Evolutionary conservation across 176 grass and related monocot genomes (phyloP).

Genomic region (Lolium rigidum): DNA sequence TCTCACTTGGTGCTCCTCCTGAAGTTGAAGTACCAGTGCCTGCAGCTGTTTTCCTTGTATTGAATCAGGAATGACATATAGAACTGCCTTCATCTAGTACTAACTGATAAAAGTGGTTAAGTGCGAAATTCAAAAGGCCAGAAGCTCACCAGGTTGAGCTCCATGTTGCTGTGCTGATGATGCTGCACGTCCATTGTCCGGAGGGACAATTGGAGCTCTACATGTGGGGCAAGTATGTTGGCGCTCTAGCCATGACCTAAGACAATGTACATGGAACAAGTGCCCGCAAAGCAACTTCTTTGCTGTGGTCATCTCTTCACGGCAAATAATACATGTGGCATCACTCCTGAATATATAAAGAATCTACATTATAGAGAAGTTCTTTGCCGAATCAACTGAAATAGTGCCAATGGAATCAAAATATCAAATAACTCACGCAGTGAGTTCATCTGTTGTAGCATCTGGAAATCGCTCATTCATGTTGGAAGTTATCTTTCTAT

Average conservation of each 20-base stretch:
- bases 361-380: conserved; percentile 8
- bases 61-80: conserved; percentile 20
- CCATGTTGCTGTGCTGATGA: conserved; percentile 52
- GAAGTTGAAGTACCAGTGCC: conserved; percentile 42
- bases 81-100: conserved; percentile 18
- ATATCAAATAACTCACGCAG: conserved; percentile 64
- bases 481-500: conserved; percentile 96
- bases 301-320: conserved; percentile 93
- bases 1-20: conserved; percentile 48
- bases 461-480: conserved; percentile 98
- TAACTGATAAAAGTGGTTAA: conserved; percentile 1
- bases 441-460: conserved; percentile 80
- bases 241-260: conserved; percentile 94
- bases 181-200: conserved; percentile 57
- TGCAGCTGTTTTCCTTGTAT: conserved; percentile 40
- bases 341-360: conserved; percentile 64
- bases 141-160: conserved; percentile 68
- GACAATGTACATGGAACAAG: conserved; percentile 94
- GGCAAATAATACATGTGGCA: conserved; percentile 98
- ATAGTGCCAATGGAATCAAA: conserved; percentile 7
- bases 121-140: background rate
- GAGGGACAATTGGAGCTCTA: conserved; percentile 82
- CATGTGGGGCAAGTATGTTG: conserved; percentile 97
- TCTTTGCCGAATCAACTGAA: conserved; percentile 1
- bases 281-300: conserved; percentile 95